Base-by-base conservation (phyloP, 2,329 filamentous ascomycete genomes). In the Metarhizium robertsii region DNA sequence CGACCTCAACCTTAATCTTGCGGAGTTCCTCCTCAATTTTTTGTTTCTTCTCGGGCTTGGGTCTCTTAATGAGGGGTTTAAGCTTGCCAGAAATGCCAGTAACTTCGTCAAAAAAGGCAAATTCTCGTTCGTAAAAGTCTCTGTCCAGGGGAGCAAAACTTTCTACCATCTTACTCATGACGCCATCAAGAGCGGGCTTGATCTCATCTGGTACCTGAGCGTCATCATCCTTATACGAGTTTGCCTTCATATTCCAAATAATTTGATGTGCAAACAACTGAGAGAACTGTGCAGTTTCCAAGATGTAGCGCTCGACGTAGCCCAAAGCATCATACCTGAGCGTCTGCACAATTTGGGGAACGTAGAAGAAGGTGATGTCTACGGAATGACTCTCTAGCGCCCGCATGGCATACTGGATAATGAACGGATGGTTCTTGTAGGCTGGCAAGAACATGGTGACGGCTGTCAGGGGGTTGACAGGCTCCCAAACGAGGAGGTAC, bases 211-310 rank as follows among this genome's bases (percentile, higher is more conserved):
- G 92, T 60, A 95, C 82, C 64, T 87, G 84, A 14, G 87, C 92
- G 62, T 96, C 90, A 64, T 99, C 92, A 61, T 99, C 95, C 70
- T 96, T 99, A 79, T 89, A 99, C 1, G 92, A 89, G 69, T 99
- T 99, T 36, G 94, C 94, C 70, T 97, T 99, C 87, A 99, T 99
- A 69, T 99, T 99, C 94, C 95, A 99, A 67, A 99, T 99, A 62
- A 99, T 97, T 66, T 99, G 94, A 69, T 99, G 95, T 2, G 95
- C 92, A 71, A 99, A 99, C 8, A 97, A 75, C 70, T 97, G 94
- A n/a, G 94, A 97, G 66, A 96, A 92, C 64, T 95, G 92, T 1
- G 92, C 94, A 0, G 95, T 96, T 73, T 99, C 94, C 16, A 97
- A 79, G 55, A 99, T 97, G 67, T 96, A 99, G 48, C 92, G 83